Conservation (phyloP, 176 grass and related monocot species). For the Raddia distichophylla region DNA sequence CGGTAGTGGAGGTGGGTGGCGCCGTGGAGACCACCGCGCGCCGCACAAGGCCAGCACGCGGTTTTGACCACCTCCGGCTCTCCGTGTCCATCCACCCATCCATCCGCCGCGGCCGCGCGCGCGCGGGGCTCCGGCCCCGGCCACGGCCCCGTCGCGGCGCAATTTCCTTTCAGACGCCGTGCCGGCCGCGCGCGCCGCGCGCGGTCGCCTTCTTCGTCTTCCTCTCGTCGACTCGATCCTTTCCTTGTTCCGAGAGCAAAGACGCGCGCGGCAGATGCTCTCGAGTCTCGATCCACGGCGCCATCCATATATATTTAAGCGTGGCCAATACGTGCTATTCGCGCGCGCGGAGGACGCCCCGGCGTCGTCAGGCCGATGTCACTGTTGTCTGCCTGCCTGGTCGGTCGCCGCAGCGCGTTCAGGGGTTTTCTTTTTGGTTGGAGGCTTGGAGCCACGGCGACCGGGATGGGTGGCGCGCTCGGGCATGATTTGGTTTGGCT, state of each 20-base stretch:
- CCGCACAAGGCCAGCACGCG: constrained; percentile 2
- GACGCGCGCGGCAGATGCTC: constrained; percentile 1
- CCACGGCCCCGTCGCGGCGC: neutral
- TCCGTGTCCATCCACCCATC: neutral
- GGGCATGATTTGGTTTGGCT: too few relatives aligned
- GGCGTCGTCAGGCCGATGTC: neutral
- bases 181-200: too few relatives aligned
- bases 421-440: neutral
- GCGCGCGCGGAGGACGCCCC: too few relatives aligned
- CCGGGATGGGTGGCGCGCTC: too few relatives aligned
- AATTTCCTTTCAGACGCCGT: neutral
- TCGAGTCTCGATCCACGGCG: too few relatives aligned
- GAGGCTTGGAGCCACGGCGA: neutral
- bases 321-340: too few relatives aligned
- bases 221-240: neutral
- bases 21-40: constrained; percentile 39
- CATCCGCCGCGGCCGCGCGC: neutral
- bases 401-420: neutral
- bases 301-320: too few relatives aligned
- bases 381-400: neutral
- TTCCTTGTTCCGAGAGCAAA: constrained; percentile 10
- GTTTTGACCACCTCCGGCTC: constrained; percentile 25
- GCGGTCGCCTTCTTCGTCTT: neutral
- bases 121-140: neutral
- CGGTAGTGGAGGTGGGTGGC: constrained; percentile 33